Evolutionary conservation across 176 grass and related monocot genomes (phyloP).

Genomic region (Carex littledalei): DNA sequence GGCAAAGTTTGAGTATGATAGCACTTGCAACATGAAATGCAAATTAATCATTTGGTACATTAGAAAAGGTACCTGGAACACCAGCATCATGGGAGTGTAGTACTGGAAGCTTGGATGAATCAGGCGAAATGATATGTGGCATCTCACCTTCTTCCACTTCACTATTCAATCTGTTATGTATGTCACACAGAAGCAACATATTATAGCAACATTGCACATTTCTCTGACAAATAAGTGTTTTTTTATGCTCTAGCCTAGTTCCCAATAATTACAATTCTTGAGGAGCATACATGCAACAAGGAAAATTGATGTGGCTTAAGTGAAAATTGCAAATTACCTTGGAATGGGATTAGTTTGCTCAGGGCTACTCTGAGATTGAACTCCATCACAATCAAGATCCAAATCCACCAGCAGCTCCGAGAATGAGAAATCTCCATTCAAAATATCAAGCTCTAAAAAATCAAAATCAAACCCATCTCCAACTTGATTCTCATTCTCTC

Average conservation of each 20-base stretch:
- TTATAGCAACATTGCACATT: conserved; percentile 16
- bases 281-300: conserved; percentile 9
- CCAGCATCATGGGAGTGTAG: conserved; percentile 26
- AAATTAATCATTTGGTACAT: background rate
- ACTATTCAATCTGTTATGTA: conserved; percentile 40
- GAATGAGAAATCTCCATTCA: conserved; percentile 57
- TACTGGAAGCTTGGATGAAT: conserved; percentile 33
- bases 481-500: conserved; percentile 10
- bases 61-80: conserved; percentile 41
- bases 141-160: conserved; percentile 1
- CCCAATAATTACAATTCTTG: background rate
- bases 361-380: conserved; percentile 31
- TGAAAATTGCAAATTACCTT: conserved; percentile 33
- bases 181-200: background rate
- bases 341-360: conserved; percentile 29
- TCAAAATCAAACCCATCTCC: conserved; percentile 54
- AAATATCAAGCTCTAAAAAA: conserved; percentile 64
- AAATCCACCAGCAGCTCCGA: conserved; percentile 83
- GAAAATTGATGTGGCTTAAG: background rate
- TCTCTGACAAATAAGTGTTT: background rate
- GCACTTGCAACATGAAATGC: background rate
- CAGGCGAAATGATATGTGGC: conserved; percentile 17
- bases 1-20: background rate
- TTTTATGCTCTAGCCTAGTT: background rate
- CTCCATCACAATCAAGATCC: conserved; percentile 57